Evolutionary conservation across 2,329 filamentous ascomycete species (phyloP).

Genomic region (Huntiella decipiens): DNA sequence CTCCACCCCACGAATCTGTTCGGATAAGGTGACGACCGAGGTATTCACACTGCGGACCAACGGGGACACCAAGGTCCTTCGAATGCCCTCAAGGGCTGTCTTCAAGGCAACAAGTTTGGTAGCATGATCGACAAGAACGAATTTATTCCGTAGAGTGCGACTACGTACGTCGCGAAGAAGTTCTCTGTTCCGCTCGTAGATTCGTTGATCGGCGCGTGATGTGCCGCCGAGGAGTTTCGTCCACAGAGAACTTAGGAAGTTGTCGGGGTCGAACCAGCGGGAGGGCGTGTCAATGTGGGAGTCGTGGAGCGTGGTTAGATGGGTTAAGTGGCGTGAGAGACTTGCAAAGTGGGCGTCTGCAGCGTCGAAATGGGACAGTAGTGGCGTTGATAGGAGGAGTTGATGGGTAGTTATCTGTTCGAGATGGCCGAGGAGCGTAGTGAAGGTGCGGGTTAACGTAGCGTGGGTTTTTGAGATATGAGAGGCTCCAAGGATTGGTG

Average conservation of each 20-base stretch:
- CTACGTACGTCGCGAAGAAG: conserved; percentile 62
- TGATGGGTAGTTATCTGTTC: conserved; percentile 81
- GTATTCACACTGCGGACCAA: conserved; percentile 49
- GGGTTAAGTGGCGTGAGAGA: conserved; percentile 21
- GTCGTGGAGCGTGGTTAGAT: no score
- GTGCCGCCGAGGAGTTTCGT: conserved; percentile 56
- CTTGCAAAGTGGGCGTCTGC: conserved; percentile 85
- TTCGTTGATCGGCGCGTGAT: conserved; percentile 46
- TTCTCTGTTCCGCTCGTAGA: conserved; percentile 78
- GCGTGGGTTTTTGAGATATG: conserved; percentile 61
- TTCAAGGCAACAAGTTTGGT: conserved; percentile 67
- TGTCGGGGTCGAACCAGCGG: conserved; percentile 64
- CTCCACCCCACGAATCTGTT: conserved; percentile 69
- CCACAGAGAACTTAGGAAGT: conserved; percentile 68
- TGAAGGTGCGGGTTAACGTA: conserved; percentile 71
- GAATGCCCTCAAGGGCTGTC: conserved; percentile 66
- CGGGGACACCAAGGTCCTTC: conserved; percentile 67
- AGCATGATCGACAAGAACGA: conserved; percentile 70
- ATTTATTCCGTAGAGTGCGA: conserved; percentile 74
- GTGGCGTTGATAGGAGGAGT: conserved; percentile 55
- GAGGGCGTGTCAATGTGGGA: conserved; percentile 52
- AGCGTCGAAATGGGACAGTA: conserved; percentile 79
- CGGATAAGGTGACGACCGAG: conserved; percentile 46
- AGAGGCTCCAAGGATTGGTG: conserved; percentile 16
- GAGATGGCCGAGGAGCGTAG: conserved; percentile 68